Evolutionary conservation across 2,329 filamentous ascomycete genomes (phyloP).

Genomic region (Didymella lethalis): DNA sequence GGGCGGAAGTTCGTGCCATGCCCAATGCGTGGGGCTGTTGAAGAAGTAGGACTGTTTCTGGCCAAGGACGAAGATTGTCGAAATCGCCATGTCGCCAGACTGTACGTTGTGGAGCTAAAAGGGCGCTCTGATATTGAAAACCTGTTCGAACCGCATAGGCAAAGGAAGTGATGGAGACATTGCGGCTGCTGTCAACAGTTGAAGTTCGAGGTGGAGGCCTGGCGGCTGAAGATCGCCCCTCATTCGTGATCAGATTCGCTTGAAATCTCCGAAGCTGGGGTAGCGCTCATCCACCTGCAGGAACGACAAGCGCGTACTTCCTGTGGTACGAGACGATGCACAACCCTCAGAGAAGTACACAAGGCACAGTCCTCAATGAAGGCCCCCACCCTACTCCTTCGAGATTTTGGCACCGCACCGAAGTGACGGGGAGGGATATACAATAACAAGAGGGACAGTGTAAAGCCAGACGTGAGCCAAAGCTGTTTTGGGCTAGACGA

Average conservation of each 20-base stretch:
- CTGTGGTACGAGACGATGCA: too few species aligned
- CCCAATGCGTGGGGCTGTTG: conserved; percentile 46
- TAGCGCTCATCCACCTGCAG: conserved; percentile 19
- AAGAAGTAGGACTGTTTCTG: conserved; percentile 44
- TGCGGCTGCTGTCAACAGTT: background rate
- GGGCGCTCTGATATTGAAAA: conserved; percentile 2
- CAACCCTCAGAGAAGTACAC: too few species aligned
- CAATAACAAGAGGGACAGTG: too few species aligned
- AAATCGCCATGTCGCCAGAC: conserved; percentile 35
- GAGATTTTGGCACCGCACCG: too few species aligned
- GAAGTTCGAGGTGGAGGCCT: conserved; percentile 1
- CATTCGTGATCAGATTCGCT: conserved; percentile 16
- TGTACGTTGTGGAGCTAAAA: background rate
- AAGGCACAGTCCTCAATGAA: too few species aligned
- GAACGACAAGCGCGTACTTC: background rate
- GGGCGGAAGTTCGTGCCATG: conserved; percentile 40
- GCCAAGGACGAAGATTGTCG: conserved; percentile 40
- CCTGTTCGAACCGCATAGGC: too few species aligned
- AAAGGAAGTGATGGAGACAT: too few species aligned
- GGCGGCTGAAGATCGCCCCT: conserved; percentile 7
- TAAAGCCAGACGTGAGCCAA: too few species aligned
- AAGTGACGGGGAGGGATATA: too few species aligned
- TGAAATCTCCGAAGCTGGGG: conserved; percentile 19
- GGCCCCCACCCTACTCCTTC: too few species aligned
- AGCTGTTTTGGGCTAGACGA: too few species aligned